A percentile compares a stretch with the other conserved stretches of the same genome.
These are phyloP conservation scores for Solanum tarijense DNA, from an alignment of 257 asterid genomes.

Conservation along the genomic window DNA sequence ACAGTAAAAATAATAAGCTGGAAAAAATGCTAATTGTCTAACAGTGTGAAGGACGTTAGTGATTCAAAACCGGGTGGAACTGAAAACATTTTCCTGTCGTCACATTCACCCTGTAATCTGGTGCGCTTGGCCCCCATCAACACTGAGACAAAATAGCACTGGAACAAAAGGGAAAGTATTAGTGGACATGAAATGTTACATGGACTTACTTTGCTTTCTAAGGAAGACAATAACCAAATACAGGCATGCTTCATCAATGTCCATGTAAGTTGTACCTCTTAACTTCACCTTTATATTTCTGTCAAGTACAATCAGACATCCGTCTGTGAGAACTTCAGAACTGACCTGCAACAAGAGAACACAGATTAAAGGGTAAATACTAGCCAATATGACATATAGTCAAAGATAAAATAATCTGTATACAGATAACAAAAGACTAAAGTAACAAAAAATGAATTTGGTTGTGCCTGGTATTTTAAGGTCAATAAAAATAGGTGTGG, in stretches of 20 bases:
- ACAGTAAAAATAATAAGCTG: too few species aligned
- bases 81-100: constrained; percentile 10
- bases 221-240: background rate
- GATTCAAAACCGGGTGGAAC: constrained; percentile 87
- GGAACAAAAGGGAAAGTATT: background rate
- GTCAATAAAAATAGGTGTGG: background rate
- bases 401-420: background rate
- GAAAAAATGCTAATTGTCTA: too few species aligned
- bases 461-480: background rate
- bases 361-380: background rate
- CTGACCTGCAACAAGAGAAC: background rate
- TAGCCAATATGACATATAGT: background rate
- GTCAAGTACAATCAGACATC: background rate
- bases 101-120: background rate
- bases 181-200: background rate
- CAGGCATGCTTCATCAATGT: background rate
- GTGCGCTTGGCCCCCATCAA: constrained; percentile 34
- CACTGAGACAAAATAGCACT: constrained; percentile 1
- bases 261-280: background rate
- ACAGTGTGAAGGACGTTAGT: constrained; percentile 43
- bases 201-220: background rate
- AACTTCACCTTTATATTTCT: background rate
- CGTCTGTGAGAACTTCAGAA: background rate
- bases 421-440: background rate
- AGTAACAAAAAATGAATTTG: background rate